Percentiles rank a stretch among this genome's conserved stretches.
These are phyloP conservation scores for Rhypophila decipiens DNA, from an alignment of 495 filamentous ascomycete species.

Conservation along the genomic window DNA sequence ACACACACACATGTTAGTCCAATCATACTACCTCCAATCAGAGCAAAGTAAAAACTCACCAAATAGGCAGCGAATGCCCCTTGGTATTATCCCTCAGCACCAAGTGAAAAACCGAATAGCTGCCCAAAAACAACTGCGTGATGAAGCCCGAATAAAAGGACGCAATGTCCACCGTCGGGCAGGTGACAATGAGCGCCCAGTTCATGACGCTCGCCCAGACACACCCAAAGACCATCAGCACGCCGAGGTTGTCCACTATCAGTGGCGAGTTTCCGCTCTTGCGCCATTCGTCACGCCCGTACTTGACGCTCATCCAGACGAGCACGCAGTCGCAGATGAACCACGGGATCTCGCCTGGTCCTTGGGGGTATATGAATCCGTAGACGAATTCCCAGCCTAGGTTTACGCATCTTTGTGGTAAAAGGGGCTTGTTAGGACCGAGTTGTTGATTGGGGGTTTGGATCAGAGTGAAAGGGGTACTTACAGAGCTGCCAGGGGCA, in stretches of 20 bases:
- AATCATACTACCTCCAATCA: neutral
- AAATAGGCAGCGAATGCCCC: conserved; percentile 1
- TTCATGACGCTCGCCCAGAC: neutral
- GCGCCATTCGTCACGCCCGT: neutral
- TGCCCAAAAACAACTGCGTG: neutral
- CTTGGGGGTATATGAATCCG: conserved; percentile 1
- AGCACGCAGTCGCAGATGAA: neutral
- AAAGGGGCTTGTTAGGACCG: neutral
- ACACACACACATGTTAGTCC: neutral
- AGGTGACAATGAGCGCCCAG: neutral
- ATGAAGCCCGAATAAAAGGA: neutral
- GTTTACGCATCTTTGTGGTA: neutral
- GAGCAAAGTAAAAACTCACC: neutral
- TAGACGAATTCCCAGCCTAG: conserved; percentile 4
- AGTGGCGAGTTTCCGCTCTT: conserved; percentile 1
- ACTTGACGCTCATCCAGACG: conserved; percentile 2
- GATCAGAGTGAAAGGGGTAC: neutral
- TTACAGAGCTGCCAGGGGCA: conserved; percentile 2
- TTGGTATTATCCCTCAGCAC: neutral
- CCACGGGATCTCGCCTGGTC: conserved; percentile 1
- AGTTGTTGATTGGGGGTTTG: neutral
- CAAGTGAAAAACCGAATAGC: neutral
- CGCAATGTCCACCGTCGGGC: neutral
- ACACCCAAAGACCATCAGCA: neutral
- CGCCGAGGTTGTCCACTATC: neutral